Percentiles rank a stretch among this genome's conserved stretches.
Evolutionary conservation across 495 filamentous ascomycete species (phyloP).

Genomic region (Chaetomidium leptoderma): DNA sequence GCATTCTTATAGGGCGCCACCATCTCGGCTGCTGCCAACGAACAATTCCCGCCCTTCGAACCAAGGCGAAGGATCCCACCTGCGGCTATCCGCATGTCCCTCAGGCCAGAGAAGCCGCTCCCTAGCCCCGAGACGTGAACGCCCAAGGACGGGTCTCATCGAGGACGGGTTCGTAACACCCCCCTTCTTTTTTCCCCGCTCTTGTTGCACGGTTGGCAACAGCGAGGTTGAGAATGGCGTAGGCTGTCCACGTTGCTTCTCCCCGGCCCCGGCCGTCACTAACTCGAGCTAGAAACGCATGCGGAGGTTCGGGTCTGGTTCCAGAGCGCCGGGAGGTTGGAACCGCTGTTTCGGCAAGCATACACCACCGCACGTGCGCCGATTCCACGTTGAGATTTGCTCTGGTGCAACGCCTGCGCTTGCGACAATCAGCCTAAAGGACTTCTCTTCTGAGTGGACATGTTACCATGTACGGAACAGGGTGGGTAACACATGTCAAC

Average conservation of each 20-base stretch:
- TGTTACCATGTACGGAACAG: not conserved
- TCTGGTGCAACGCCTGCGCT: not conserved
- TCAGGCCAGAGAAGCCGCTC: not conserved
- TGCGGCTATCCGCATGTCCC: conserved; percentile 13
- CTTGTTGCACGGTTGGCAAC: not conserved
- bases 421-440: not conserved
- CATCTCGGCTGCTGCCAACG: conserved; percentile 4
- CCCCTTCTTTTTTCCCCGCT: not conserved
- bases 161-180: conserved; percentile 2
- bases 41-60: conserved; percentile 16
- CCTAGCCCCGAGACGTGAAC: not conserved
- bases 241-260: not conserved
- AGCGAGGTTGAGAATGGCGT: not conserved
- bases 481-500: conserved; percentile 10
- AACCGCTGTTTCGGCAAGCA: conserved; percentile 20
- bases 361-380: conserved; percentile 1
- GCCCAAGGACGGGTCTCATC: conserved; percentile 14
- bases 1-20: conserved; percentile 19
- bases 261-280: not conserved
- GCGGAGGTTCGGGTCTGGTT: conserved; percentile 12
- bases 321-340: conserved; percentile 12
- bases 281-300: not conserved
- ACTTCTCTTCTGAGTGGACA: not conserved
- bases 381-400: not conserved
- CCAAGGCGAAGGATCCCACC: conserved; percentile 2